These are phyloP conservation scores for Sclerotinia sclerotiorum DNA, from an alignment of 2,329 filamentous ascomycete species.

Conservation along the genomic window DNA sequence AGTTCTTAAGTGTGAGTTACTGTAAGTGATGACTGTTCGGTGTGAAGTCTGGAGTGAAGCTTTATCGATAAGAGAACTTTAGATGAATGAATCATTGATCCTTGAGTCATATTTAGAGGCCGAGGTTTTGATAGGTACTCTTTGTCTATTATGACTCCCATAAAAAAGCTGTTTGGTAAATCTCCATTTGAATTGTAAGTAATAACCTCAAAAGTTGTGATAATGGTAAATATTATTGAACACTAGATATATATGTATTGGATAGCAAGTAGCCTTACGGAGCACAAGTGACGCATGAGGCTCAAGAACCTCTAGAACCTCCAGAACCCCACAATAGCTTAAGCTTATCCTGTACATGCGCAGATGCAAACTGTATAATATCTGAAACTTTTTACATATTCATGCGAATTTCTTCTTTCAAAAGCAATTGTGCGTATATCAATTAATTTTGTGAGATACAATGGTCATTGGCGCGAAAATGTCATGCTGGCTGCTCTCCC, in stretches of 20 bases:
- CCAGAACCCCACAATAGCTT: neutral
- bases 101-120: conserved; percentile 27
- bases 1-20: neutral
- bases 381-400: neutral
- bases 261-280: neutral
- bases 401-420: neutral
- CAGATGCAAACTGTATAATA: too few species aligned
- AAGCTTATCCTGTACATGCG: too few species aligned
- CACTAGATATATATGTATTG: neutral
- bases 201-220: neutral
- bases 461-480: neutral
- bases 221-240: neutral
- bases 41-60: conserved; percentile 29
- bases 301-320: neutral
- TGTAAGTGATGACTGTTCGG: conserved; percentile 28
- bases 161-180: neutral
- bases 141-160: neutral
- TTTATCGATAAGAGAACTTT: conserved; percentile 38
- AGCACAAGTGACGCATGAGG: conserved; percentile 3
- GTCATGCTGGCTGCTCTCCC: neutral
- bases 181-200: neutral
- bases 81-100: conserved; percentile 31
- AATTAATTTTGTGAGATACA: neutral
- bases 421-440: neutral
- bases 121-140: neutral